Evolutionary conservation across 768 basidiomycete genomes (phyloP).

Genomic region (Phylloporus sp.): DNA sequence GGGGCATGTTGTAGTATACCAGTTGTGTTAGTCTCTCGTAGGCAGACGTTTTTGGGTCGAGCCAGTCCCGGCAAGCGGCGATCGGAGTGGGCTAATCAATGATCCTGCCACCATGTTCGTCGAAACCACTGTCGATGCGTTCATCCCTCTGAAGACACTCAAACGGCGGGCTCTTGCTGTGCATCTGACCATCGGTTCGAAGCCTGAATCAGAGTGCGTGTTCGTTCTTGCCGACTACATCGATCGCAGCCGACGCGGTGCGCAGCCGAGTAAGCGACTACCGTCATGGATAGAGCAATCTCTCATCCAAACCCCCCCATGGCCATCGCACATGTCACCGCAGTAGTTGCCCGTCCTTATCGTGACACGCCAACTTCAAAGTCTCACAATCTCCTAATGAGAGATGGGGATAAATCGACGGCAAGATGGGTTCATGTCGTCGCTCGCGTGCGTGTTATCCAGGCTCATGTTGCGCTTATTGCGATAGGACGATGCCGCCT

Average conservation of each 20-base stretch:
- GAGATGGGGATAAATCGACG: neutral
- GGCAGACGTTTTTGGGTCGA: neutral
- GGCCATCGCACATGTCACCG: conserved; percentile 13
- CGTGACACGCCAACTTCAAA: conserved; percentile 19
- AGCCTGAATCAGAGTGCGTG: no score
- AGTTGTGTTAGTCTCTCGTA: neutral
- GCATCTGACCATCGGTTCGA: neutral
- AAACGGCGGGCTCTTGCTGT: no score
- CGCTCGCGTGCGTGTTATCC: neutral
- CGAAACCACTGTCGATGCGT: no score
- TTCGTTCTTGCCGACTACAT: neutral
- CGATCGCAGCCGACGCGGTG: neutral
- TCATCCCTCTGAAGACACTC: neutral
- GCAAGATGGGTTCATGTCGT: conserved; percentile 9
- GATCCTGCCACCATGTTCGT: no score
- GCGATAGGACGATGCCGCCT: neutral
- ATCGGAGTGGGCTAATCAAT: no score
- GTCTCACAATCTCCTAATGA: neutral
- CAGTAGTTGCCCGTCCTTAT: conserved; percentile 12
- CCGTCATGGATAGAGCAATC: conserved; percentile 2
- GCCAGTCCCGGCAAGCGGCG: neutral
- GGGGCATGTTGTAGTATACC: neutral
- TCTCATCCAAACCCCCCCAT: conserved; percentile 11
- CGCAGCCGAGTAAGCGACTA: neutral
- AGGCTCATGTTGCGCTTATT: conserved; percentile 1